These are phyloP conservation scores for Lachnum nothofagi DNA, from an alignment of 2,329 filamentous ascomycete genomes.

Conservation along the genomic window DNA sequence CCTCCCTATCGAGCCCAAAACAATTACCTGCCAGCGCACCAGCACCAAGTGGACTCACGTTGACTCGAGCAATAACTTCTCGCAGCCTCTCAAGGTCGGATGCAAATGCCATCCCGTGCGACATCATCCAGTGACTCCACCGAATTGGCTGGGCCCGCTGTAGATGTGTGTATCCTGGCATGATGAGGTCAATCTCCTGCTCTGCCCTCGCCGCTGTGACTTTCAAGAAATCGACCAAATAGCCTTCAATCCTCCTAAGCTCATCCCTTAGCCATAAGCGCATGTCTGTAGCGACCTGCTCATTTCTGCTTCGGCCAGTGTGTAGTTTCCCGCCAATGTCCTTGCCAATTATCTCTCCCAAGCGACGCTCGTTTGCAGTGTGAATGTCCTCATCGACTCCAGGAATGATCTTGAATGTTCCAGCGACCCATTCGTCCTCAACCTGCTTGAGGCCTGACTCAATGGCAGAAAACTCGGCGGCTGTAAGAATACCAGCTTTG, in stretches of 20 bases:
- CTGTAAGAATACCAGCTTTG: slow-evolving; percentile 67
- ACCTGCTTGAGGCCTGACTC: slow-evolving; percentile 62
- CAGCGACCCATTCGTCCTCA: slow-evolving; percentile 48
- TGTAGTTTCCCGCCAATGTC: slow-evolving; percentile 83
- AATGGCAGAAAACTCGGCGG: slow-evolving; percentile 68
- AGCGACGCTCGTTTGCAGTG: slow-evolving; percentile 65
- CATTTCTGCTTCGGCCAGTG: slow-evolving; percentile 80
- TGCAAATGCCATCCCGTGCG: slow-evolving; percentile 66
- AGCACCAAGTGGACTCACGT: slow-evolving; percentile 42
- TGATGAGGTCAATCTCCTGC: slow-evolving; percentile 68
- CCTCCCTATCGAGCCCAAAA: slow-evolving; percentile 74
- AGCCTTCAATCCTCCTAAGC: slow-evolving; percentile 62
- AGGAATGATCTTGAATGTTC: slow-evolving; percentile 47
- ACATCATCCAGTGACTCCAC: slow-evolving; percentile 78
- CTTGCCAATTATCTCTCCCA: slow-evolving; percentile 82
- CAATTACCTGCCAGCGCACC: slow-evolving; percentile 72
- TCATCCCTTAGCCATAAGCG: slow-evolving; percentile 79
- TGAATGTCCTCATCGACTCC: slow-evolving; percentile 59
- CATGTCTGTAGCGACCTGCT: slow-evolving; percentile 88
- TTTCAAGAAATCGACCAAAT: slow-evolving; percentile 64
- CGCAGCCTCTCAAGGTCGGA: slow-evolving; percentile 72
- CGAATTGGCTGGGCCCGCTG: slow-evolving; percentile 76
- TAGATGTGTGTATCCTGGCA: slow-evolving; percentile 82
- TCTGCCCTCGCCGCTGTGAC: slow-evolving; percentile 67
- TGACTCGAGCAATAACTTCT: slow-evolving; percentile 69